Evolutionary conservation across 768 basidiomycete species (phyloP), one percentile per base, ranked within the genome.

Genomic region (Termitomyces sp.): DNA sequence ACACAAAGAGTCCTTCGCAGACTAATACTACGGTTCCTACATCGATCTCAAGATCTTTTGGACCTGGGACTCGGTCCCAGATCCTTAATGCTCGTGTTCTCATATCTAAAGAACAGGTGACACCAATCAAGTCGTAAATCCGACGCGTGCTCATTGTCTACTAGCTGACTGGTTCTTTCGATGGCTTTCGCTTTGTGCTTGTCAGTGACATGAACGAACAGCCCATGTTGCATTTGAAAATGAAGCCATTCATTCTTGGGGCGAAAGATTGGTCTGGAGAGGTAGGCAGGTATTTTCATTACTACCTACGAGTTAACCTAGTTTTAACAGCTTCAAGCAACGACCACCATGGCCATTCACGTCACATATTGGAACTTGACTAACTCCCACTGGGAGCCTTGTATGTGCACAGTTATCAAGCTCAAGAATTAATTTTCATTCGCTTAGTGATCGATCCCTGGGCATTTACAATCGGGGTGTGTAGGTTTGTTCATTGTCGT

Each of bases 381-480:
- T 22, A 98, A 97, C 66, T 98, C 97, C 46, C 93, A 98, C 64
- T 99, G 97, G 93, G 97, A 98, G 70, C 96, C 97, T 30, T 68
- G 89, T 90, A 65, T 59, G 85, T 71, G 1, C 12, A 53, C 38
- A 30, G 12, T 5, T 46, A 32, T 38, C 2, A 12, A 34, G 47
- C 55, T n/a, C 51, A 11, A 59, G 21, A 9, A n/a, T 30, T 2
- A 26, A 54, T 10, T 45, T 56, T n/a, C 56, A 34, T 48, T 47
- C 53, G n/a, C 32, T 51, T 45, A 91, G 88, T 99, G 52, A 91
- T 96, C 58, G 97, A 99, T 66, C 97, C 97, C 2, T 99, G 96
- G 95, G 88, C 85, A 17, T 88, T 97, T 61, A 84, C 85, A 10
- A 66, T 88, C 45, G 78, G 78, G 56, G 91, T 93, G 45, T 19